These are phyloP conservation scores for Peronospora farinosa DNA, from an alignment of 352 stramenopile species.

Conservation along the genomic window DNA sequence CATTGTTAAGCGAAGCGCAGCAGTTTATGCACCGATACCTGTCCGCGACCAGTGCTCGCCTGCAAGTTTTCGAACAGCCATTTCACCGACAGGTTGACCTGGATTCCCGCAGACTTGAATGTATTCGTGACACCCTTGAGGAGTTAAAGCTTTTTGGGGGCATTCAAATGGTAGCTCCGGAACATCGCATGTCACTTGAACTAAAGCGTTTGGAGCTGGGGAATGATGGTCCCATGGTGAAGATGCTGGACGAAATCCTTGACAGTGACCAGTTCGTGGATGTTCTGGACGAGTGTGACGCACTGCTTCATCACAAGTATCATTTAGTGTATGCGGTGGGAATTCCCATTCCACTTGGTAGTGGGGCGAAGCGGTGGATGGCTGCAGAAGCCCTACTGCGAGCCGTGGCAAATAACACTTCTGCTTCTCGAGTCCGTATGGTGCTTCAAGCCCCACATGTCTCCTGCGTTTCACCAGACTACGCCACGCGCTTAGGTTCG, in stretches of 20 bases:
- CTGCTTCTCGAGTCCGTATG: conserved; percentile 16
- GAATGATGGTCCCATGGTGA: neutral
- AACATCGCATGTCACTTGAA: conserved; percentile 85
- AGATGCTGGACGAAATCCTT: conserved; percentile 39
- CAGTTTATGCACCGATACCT: conserved; percentile 62
- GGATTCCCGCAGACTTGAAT: conserved; percentile 10
- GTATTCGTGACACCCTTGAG: conserved; percentile 33
- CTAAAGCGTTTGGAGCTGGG: conserved; percentile 52
- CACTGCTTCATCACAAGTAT: conserved; percentile 81
- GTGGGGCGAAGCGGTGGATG: conserved; percentile 45
- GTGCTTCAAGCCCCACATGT: conserved; percentile 40
- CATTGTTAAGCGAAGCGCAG: conserved; percentile 55
- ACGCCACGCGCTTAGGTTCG: conserved; percentile 27
- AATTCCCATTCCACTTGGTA: conserved; percentile 33
- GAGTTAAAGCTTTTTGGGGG: conserved; percentile 37
- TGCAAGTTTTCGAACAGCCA: conserved; percentile 56
- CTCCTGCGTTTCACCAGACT: conserved; percentile 32
- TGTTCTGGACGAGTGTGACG: conserved; percentile 86
- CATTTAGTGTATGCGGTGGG: conserved; percentile 87
- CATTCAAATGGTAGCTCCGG: conserved; percentile 71
- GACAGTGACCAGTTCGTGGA: conserved; percentile 53
- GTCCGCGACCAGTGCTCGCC: conserved; percentile 32
- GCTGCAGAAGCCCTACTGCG: conserved; percentile 46
- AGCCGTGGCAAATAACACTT: conserved; percentile 11
- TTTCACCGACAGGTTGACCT: conserved; percentile 60